Evolutionary conservation across 805 yeast species (phyloP).

Genomic region (Diddensiella transvaalensis): DNA sequence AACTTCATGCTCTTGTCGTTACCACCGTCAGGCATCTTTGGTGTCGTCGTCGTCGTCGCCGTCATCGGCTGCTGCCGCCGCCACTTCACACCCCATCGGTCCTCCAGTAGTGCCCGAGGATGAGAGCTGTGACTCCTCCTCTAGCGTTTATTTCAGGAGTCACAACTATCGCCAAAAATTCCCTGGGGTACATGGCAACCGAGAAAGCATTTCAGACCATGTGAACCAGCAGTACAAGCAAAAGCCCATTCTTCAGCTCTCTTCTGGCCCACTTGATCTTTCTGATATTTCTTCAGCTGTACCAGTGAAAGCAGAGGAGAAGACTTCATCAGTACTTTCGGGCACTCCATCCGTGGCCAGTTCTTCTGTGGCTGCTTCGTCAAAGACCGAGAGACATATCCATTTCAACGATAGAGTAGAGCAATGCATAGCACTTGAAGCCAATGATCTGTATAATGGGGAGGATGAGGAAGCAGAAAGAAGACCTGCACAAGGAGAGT

Average conservation of each 20-base stretch:
- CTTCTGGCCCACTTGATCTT: constrained; percentile 4
- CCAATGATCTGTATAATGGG: constrained; percentile 21
- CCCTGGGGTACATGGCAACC: constrained; percentile 24
- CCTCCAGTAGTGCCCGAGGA: constrained; percentile 12
- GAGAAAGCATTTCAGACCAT: constrained; percentile 29
- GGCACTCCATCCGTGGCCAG: neutral
- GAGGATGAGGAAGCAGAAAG: constrained; percentile 17
- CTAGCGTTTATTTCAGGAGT: constrained; percentile 33
- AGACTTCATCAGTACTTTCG: constrained; percentile 7
- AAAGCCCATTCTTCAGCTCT: constrained; percentile 1
- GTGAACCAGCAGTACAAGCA: constrained; percentile 31
- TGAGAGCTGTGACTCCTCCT: constrained; percentile 8
- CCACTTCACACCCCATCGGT: neutral
- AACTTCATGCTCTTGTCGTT: constrained; percentile 9
- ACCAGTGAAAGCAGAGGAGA: neutral
- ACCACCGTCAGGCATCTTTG: neutral
- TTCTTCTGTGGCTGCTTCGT: neutral
- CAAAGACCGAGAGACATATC: constrained; percentile 51
- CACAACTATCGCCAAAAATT: constrained; percentile 38
- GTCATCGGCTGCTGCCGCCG: constrained; percentile 1
- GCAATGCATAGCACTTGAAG: constrained; percentile 80
- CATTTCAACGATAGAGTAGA: constrained; percentile 93
- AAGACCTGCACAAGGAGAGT: neutral
- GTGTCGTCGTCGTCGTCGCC: no score
- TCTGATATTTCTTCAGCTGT: constrained; percentile 5